Evolutionary conservation across 2,329 filamentous ascomycete species (phyloP).

Genomic region (Rugonectria rugulosa): DNA sequence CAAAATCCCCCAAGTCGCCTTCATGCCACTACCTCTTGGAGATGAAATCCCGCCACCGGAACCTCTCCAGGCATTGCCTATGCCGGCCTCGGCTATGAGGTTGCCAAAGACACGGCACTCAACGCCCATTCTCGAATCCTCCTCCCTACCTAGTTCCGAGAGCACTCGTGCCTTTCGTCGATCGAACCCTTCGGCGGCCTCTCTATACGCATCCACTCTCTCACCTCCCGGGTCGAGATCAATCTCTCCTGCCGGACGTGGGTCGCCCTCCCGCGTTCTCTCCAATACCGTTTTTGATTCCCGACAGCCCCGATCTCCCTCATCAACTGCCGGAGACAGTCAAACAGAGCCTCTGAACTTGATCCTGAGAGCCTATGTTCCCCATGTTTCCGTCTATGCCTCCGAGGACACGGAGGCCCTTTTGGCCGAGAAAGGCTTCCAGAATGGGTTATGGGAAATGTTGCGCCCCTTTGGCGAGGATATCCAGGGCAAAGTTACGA

Average conservation of each 20-base stretch:
- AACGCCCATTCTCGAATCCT: conserved; percentile 57
- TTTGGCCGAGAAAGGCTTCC: conserved; percentile 83
- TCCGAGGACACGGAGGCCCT: conserved; percentile 86
- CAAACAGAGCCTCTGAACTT: conserved; percentile 67
- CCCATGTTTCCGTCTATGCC: conserved; percentile 86
- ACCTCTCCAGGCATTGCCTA: conserved; percentile 74
- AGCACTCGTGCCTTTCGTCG: conserved; percentile 61
- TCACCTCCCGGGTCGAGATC: conserved; percentile 74
- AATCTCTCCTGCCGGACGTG: conserved; percentile 69
- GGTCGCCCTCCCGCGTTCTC: conserved; percentile 63
- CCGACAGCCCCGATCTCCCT: conserved; percentile 52
- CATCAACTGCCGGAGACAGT: conserved; percentile 53
- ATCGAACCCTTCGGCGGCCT: conserved; percentile 65
- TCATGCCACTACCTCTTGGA: conserved; percentile 75
- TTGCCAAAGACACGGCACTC: conserved; percentile 69
- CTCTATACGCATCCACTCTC: conserved; percentile 70
- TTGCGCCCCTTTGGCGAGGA: conserved; percentile 90
- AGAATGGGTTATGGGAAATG: conserved; percentile 82
- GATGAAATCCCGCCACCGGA: conserved; percentile 66
- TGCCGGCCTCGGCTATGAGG: conserved; percentile 66
- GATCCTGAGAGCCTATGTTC: conserved; percentile 85
- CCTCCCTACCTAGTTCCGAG: conserved; percentile 59
- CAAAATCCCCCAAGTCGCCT: conserved; percentile 44
- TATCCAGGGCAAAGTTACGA: conserved; percentile 85
- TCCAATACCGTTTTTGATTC: conserved; percentile 66